These are phyloP conservation scores for Phylloporus rhodoxanthus DNA, from an alignment of 768 basidiomycete genomes.

Conservation along the genomic window DNA sequence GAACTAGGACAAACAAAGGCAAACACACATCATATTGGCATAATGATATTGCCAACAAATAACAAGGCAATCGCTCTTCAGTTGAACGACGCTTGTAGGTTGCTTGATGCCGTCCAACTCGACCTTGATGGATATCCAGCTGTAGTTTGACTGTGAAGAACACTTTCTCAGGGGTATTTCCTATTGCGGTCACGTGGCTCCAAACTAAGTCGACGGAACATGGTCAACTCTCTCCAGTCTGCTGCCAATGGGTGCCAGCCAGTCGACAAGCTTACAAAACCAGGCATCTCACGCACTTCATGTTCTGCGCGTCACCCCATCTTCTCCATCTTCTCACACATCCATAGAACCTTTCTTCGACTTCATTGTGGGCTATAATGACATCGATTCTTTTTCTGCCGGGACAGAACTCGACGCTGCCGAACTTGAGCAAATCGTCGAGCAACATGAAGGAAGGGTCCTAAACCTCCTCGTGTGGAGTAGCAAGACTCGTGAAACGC, in stretches of 20 bases:
- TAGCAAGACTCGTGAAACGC: constrained; percentile 64
- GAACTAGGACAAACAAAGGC: constrained; percentile 18
- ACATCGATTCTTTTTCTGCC: constrained; percentile 51
- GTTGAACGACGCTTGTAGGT: too few relatives aligned
- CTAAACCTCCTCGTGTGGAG: constrained; percentile 79
- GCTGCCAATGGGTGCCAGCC: constrained; percentile 61
- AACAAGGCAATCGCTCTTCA: too few relatives aligned
- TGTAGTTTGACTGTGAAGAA: not conserved
- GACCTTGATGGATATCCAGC: too few relatives aligned
- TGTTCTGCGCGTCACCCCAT: constrained; percentile 82
- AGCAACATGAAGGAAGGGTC: constrained; percentile 65
- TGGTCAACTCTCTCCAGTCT: not conserved
- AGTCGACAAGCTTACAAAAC: constrained; percentile 48
- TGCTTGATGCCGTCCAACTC: too few relatives aligned
- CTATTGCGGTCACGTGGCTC: constrained; percentile 5
- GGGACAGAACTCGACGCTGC: constrained; percentile 58
- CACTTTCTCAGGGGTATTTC: constrained; percentile 2
- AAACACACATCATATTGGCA: constrained; percentile 12
- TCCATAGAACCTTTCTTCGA: constrained; percentile 89
- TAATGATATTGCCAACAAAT: too few relatives aligned
- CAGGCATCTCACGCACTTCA: constrained; percentile 58
- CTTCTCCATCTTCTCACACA: constrained; percentile 86
- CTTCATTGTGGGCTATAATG: constrained; percentile 83
- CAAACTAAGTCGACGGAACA: too few relatives aligned
- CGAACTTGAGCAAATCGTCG: constrained; percentile 75